A percentile compares a stretch with the other conserved stretches of the same genome.
phyloP scores from a whole-genome alignment of 2,329 filamentous ascomycete genomes.

The Tolypocladium inflatum region DNA sequence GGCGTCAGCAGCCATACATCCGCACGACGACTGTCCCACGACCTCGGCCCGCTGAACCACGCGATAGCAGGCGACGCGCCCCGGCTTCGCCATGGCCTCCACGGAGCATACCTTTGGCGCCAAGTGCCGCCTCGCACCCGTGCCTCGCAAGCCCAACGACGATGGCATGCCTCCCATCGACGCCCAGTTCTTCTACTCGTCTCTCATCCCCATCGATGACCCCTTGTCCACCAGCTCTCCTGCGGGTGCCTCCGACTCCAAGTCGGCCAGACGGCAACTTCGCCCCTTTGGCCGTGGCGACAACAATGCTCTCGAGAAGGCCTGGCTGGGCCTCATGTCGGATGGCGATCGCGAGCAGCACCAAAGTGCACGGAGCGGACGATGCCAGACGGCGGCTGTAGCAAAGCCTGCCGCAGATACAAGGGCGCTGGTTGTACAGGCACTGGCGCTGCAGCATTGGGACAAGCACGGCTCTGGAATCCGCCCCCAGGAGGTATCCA shows the following conservation, averaged over 20 bases:
- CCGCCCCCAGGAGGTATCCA: not conserved
- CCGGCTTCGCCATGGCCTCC: conserved; percentile 1
- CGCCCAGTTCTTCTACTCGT: conserved; percentile 79
- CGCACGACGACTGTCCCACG: not conserved
- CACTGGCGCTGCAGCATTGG: conserved; percentile 35
- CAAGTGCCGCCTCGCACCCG: conserved; percentile 46
- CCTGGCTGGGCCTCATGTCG: conserved; percentile 57
- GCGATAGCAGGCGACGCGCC: not conserved
- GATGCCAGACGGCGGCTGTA: conserved; percentile 18
- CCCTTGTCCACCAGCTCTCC: conserved; percentile 60
- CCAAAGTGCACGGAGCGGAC: conserved; percentile 15
- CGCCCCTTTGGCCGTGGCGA: conserved; percentile 73
- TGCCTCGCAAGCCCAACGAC: conserved; percentile 26
- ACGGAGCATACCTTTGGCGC: conserved; percentile 47
- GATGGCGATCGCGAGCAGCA: conserved; percentile 40
- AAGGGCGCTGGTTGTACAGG: conserved; percentile 27
- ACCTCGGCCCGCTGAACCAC: not conserved
- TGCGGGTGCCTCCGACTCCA: conserved; percentile 39
- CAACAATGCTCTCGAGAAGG: conserved; percentile 68
- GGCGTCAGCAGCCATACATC: not conserved
- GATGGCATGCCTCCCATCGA: conserved; percentile 49
- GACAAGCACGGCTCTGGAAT: conserved; percentile 31
- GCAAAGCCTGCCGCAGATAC: conserved; percentile 13
- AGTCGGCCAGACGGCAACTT: conserved; percentile 48
- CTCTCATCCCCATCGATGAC: conserved; percentile 75